A percentile compares a stretch with the other conserved stretches of the same genome.
phyloP scores from a whole-genome alignment of 441 rosid genomes.

The Brassica balearica region DNA sequence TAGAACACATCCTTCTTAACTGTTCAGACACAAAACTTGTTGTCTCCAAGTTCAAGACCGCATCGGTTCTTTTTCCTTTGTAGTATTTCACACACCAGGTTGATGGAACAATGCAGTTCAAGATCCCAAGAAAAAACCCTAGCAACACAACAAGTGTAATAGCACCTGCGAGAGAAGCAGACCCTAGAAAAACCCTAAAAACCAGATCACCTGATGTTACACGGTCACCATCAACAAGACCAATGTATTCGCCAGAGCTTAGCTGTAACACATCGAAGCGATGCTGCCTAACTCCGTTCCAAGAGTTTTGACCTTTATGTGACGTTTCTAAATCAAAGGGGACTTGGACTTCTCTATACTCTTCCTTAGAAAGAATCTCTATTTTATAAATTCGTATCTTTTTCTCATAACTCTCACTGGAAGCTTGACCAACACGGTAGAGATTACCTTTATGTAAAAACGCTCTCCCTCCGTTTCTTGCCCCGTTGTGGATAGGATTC shows the following conservation, averaged over 20 bases:
- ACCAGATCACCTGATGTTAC: conserved; percentile 75
- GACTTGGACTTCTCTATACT: conserved; percentile 81
- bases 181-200: conserved; percentile 70
- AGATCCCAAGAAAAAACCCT: conserved; percentile 75
- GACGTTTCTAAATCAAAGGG: conserved; percentile 59
- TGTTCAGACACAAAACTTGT: conserved; percentile 61
- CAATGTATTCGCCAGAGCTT: conserved; percentile 85
- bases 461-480: conserved; percentile 97
- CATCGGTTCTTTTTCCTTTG: conserved; percentile 63
- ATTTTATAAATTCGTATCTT: conserved; percentile 65
- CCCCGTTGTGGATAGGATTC: conserved; percentile 84
- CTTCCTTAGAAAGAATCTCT: conserved; percentile 66
- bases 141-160: conserved; percentile 53
- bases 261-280: conserved; percentile 86
- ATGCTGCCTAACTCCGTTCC: conserved; percentile 90
- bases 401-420: conserved; percentile 82
- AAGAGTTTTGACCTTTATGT: conserved; percentile 68
- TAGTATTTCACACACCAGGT: conserved; percentile 77
- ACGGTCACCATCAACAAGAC: conserved; percentile 88
- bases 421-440: conserved; percentile 94
- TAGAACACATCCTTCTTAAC: conserved; percentile 67
- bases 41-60: conserved; percentile 56
- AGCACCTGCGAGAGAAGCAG: conserved; percentile 67
- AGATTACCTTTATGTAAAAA: conserved; percentile 69
- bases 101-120: conserved; percentile 81